These are phyloP conservation scores for Fusarium sp. DNA, from an alignment of 2,329 filamentous ascomycete species.

Conservation along the genomic window DNA sequence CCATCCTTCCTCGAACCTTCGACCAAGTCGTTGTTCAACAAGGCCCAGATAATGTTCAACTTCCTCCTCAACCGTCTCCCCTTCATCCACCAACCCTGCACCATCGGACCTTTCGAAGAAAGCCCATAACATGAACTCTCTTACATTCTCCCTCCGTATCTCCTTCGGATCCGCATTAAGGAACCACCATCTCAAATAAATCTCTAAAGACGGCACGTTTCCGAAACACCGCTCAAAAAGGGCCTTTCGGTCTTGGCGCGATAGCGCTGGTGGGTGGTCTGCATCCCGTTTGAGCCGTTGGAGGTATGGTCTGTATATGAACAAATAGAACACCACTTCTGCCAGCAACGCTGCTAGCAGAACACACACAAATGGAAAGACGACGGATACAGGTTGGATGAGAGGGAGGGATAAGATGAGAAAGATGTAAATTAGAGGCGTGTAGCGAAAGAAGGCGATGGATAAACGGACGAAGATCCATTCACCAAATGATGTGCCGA, in stretches of 20 bases:
- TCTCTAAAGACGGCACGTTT: constrained; percentile 65
- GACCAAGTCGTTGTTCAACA: constrained; percentile 66
- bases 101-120: constrained; percentile 65
- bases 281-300: constrained; percentile 54
- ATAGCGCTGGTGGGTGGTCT: constrained; percentile 56
- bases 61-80: constrained; percentile 53
- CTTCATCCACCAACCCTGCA: constrained; percentile 6
- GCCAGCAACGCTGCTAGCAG: constrained; percentile 49
- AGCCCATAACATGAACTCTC: constrained; percentile 75
- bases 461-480: constrained; percentile 59
- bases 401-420: constrained; percentile 46
- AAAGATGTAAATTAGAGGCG: constrained; percentile 54
- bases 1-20: constrained; percentile 63
- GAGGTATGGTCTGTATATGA: constrained; percentile 58
- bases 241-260: constrained; percentile 60
- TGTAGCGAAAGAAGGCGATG: constrained; percentile 59
- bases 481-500: constrained; percentile 53
- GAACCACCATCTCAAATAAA: constrained; percentile 74
- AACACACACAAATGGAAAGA: constrained; percentile 25
- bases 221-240: constrained; percentile 68
- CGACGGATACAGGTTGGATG: constrained; percentile 25
- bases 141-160: constrained; percentile 74
- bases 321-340: constrained; percentile 58
- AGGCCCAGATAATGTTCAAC: constrained; percentile 61
- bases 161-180: constrained; percentile 67